Evolutionary conservation across 2,329 filamentous ascomycete genomes (phyloP).

Genomic region (Cladosporium colombiae): DNA sequence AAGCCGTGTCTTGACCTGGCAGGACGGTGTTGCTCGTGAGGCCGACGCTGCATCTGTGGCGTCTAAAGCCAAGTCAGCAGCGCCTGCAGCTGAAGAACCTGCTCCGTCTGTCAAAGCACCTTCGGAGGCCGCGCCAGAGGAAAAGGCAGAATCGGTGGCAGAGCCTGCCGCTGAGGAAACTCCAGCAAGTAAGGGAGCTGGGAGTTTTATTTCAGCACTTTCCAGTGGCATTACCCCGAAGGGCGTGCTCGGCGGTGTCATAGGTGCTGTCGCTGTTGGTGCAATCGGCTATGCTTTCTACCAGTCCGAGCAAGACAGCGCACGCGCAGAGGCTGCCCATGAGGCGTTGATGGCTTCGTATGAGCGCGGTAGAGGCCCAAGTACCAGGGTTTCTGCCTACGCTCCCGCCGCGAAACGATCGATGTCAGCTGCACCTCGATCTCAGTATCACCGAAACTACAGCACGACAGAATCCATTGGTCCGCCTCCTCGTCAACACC

Average conservation of each 20-base stretch:
- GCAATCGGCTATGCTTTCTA: constrained; percentile 17
- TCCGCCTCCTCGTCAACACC: constrained; percentile 26
- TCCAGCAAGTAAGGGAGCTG: not conserved
- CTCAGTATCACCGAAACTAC: constrained; percentile 38
- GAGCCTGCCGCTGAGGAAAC: constrained; percentile 3
- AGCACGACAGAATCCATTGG: constrained; percentile 38
- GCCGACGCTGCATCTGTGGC: constrained; percentile 8
- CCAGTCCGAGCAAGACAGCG: constrained; percentile 52
- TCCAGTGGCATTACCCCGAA: constrained; percentile 6
- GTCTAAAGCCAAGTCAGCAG: constrained; percentile 1
- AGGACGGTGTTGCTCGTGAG: constrained; percentile 13
- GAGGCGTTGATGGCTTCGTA: constrained; percentile 27
- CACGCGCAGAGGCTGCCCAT: constrained; percentile 44
- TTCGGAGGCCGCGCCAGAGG: not conserved
- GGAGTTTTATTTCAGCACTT: not conserved
- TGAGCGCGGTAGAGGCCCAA: constrained; percentile 4
- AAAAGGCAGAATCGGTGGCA: not conserved
- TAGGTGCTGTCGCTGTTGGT: constrained; percentile 15
- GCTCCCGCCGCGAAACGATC: constrained; percentile 12
- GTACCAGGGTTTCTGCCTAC: constrained; percentile 7
- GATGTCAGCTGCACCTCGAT: constrained; percentile 15
- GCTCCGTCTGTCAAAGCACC: not conserved
- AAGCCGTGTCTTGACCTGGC: constrained; percentile 18
- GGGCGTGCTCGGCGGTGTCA: constrained; percentile 12
- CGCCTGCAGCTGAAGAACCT: not conserved